These are phyloP conservation scores for Hamigera avellanea DNA, from an alignment of 495 filamentous ascomycete genomes.

Conservation along the genomic window DNA sequence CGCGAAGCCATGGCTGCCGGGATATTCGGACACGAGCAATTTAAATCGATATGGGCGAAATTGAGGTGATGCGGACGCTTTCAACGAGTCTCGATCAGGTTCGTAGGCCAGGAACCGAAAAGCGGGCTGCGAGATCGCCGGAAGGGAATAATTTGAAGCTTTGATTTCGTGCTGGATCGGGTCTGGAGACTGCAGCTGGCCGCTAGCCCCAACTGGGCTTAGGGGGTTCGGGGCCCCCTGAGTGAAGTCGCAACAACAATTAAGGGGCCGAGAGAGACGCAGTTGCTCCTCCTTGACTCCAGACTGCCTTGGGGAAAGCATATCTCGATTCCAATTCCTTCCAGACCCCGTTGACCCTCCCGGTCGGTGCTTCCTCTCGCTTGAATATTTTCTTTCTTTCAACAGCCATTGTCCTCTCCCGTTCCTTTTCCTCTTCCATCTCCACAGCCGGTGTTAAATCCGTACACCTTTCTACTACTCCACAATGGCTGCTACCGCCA, in stretches of 20 bases:
- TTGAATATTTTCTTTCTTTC: neutral
- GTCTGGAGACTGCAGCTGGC: slow-evolving; percentile 9
- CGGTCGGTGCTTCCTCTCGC: slow-evolving; percentile 7
- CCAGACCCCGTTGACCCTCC: neutral
- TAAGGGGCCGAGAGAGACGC: slow-evolving; percentile 3
- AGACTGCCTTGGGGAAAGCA: neutral
- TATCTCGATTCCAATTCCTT: neutral
- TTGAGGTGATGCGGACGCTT: no score
- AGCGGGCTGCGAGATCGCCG: slow-evolving; percentile 2
- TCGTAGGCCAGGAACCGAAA: no score
- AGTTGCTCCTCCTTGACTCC: neutral
- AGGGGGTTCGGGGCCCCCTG: slow-evolving; percentile 19
- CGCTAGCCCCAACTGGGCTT: slow-evolving; percentile 23
- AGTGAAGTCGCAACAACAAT: slow-evolving; percentile 28
- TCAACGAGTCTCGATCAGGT: no score
- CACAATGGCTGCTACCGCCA: slow-evolving; percentile 43
- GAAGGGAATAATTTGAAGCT: slow-evolving; percentile 11
- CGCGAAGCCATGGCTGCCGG: slow-evolving; percentile 11
- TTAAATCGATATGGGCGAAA: neutral
- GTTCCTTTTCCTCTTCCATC: slow-evolving; percentile 2
- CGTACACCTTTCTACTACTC: slow-evolving; percentile 1
- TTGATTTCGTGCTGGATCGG: neutral
- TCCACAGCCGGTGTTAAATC: neutral
- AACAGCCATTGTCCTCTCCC: slow-evolving; percentile 1
- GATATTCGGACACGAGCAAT: neutral